These are phyloP conservation scores for Fragilaria crotonensis DNA, from an alignment of 108 stramenopile species.

Conservation along the genomic window DNA sequence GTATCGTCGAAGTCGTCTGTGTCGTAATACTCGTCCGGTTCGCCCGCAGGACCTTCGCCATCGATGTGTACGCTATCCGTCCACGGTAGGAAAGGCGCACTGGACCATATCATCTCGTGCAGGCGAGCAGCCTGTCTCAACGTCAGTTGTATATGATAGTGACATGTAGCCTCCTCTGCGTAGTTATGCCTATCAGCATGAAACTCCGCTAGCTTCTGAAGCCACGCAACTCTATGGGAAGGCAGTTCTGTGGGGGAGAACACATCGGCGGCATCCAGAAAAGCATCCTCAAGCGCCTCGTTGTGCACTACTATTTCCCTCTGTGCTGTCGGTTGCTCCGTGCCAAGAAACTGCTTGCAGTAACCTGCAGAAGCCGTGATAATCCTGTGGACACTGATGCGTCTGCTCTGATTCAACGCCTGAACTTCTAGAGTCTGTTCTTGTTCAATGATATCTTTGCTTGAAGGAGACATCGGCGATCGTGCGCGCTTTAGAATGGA, in stretches of 20 bases:
- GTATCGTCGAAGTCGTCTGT: constrained; percentile 42
- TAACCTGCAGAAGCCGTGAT: constrained; percentile 71
- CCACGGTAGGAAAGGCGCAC: constrained; percentile 83
- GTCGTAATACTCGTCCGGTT: constrained; percentile 23
- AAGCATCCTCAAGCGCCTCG: constrained; percentile 84
- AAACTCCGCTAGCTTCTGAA: constrained; percentile 77
- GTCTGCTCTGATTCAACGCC: constrained; percentile 44
- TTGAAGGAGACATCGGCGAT: constrained; percentile 12
- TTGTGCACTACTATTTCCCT: constrained; percentile 52
- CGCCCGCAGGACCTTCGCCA: constrained; percentile 49
- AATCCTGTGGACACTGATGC: constrained; percentile 70
- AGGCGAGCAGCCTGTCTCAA: constrained; percentile 58
- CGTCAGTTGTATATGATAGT: constrained; percentile 71
- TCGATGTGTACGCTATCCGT: constrained; percentile 59
- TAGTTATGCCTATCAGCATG: constrained; percentile 60
- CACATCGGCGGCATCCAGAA: constrained; percentile 77
- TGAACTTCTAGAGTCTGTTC: constrained; percentile 30
- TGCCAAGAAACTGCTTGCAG: constrained; percentile 78
- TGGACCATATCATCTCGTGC: constrained; percentile 74
- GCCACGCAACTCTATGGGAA: constrained; percentile 75
- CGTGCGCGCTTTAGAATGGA: constrained; percentile 36
- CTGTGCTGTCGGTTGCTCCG: constrained; percentile 32
- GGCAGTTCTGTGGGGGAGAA: constrained; percentile 85
- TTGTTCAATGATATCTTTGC: constrained; percentile 10
- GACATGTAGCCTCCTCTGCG: constrained; percentile 85